Evolutionary conservation across 441 rosid genomes (phyloP), one percentile per base, ranked within the genome.

Genomic region (Cnidoscolus chayamansa): DNA sequence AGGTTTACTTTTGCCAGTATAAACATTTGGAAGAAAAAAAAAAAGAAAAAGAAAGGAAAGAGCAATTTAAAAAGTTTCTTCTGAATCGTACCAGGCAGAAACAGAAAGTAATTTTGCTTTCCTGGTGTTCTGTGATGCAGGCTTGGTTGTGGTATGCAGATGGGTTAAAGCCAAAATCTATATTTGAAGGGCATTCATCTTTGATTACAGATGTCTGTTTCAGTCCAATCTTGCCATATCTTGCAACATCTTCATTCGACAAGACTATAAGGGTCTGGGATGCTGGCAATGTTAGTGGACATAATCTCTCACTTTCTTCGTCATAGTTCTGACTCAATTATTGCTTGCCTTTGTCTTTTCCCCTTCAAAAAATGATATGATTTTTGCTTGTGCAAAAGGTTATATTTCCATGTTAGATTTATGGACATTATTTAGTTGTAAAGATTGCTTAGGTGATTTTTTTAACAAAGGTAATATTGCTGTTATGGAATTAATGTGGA

Each of bases 231-330:
- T 82, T 87, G 84, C 85, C 96, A 71, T 90, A 96, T 17, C 87
- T 95, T 55, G 98, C 98, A 54, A 95, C 98, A 54, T 90, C 96
- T 59, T 95, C 99, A 4, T 94, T 86, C 66, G 99, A 94, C 85
- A 89, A 85, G 83, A 90, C 97, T 78, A 94, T 94, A 73, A 83
- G 89, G 83, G 93, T 94, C 73, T 94, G 99, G 99, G 94, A 90
- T 74, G 93, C 89, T 76, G 92, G 91, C 82, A 91, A 84, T 76
- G 98, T 91, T 57, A 88, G 85, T 82, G 30, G 11, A 54, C 78
- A 45, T 65, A 65, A 19, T 71, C 8, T 72, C 73, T 64, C 45
- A 53, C n/a, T 57, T 67, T 40, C 13, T 25, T 70, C 17, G 17
- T 70, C 17, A 20, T 67, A 20, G 53, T 74, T 61, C 65, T 35